Percentiles rank a stretch among this genome's conserved stretches.
Evolutionary conservation across 306 rosid species (phyloP).

Genomic region (Erythrophleum fordii): DNA sequence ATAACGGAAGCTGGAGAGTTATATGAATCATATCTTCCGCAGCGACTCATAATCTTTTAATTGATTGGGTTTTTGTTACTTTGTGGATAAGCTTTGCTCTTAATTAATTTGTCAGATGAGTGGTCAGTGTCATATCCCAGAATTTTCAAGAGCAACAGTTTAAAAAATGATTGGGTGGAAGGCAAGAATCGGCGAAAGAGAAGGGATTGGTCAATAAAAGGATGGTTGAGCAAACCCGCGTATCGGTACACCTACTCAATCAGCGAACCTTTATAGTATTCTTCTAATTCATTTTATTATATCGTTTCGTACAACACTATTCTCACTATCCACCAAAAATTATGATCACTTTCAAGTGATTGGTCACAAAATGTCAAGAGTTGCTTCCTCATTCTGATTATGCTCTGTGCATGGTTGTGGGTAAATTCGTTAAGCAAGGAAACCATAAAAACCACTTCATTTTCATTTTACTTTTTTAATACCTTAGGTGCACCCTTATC

Average conservation of each 20-base stretch:
- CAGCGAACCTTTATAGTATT: not conserved
- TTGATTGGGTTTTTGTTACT: not conserved
- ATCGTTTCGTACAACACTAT: too few relatives aligned
- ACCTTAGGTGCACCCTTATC: too few relatives aligned
- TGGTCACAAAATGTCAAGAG: not conserved
- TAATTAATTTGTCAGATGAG: not conserved
- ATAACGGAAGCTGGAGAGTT: not conserved
- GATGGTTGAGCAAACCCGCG: constrained; percentile 37
- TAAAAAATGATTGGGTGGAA: constrained; percentile 37
- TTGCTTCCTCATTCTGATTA: not conserved
- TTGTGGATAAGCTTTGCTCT: not conserved
- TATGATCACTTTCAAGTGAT: not conserved
- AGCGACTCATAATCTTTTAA: not conserved
- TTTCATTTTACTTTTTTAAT: too few relatives aligned
- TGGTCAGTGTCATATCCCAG: not conserved
- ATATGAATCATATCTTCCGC: not conserved
- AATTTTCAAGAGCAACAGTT: constrained; percentile 1
- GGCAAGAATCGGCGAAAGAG: constrained; percentile 25
- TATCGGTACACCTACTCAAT: constrained; percentile 42
- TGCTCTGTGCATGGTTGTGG: too few relatives aligned
- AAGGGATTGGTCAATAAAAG: constrained; percentile 11
- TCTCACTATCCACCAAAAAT: not conserved
- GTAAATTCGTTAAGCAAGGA: too few relatives aligned
- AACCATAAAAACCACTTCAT: too few relatives aligned
- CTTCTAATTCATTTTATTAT: not conserved